Evolutionary conservation across 2,329 filamentous ascomycete species (phyloP).

Genomic region (Hypoxylon sp.): DNA sequence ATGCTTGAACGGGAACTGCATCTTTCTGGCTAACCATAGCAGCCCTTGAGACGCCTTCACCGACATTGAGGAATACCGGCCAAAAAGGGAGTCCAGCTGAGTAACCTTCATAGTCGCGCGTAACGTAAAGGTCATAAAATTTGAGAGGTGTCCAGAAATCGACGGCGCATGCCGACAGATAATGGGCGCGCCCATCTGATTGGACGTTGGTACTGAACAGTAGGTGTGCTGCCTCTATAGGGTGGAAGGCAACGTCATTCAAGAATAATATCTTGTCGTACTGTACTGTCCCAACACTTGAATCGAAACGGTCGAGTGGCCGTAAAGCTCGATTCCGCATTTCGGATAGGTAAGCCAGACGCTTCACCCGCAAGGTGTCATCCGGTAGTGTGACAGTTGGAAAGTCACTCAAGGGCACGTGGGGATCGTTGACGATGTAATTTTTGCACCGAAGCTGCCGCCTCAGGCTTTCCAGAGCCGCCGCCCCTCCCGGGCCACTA

Average conservation of each 20-base stretch:
- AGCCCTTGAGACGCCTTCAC: conserved; percentile 68
- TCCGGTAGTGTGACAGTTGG: conserved; percentile 74
- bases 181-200: conserved; percentile 67
- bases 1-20: conserved; percentile 78
- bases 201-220: conserved; percentile 74
- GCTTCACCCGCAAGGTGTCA: conserved; percentile 75
- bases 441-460: conserved; percentile 62
- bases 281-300: conserved; percentile 55
- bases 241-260: conserved; percentile 74
- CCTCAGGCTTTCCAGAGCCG: conserved; percentile 69
- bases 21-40: conserved; percentile 74
- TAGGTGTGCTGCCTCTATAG: conserved; percentile 68
- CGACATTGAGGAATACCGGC: conserved; percentile 74
- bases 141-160: conserved; percentile 78
- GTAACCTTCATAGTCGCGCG: conserved; percentile 76
- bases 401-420: conserved; percentile 70
- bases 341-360: conserved; percentile 81
- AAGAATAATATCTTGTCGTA: conserved; percentile 74
- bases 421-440: conserved; percentile 71
- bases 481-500: conserved; percentile 69
- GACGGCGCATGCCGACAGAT: conserved; percentile 78
- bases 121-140: conserved; percentile 82
- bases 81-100: conserved; percentile 75
- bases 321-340: conserved; percentile 79
- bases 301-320: conserved; percentile 68